Base-by-base conservation (phyloP, 2,329 filamentous ascomycete species). In the Aspergillus piperis region DNA sequence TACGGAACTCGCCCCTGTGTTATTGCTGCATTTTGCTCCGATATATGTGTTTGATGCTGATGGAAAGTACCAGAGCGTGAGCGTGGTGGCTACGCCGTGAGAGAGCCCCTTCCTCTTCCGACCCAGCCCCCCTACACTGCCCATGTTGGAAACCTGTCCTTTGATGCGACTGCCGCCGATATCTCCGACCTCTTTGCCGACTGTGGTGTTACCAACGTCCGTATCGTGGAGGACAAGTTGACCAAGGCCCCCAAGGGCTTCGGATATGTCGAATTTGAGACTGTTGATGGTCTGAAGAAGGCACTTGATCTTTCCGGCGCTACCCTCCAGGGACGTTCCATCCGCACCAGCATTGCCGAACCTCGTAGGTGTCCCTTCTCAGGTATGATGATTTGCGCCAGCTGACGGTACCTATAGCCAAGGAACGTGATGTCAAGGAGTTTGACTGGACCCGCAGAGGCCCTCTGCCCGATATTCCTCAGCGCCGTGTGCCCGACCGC, bases 221-320 rank as follows among this genome's bases (percentile, higher is more conserved):
- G 95, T 71, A 92, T 99, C 71, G 96, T 99, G 65, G 94, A 97
- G 81, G 96, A 99, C 79, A 95, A 94, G 74, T 84, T 96, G 76
- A 90, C 95, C 74, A 88, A 90, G 78, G 92, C 93, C 73, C 95
- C 95, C 66, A 99, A 99, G 83, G 95, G 95, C 52, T 99, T 99
- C 72, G 95, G 94, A 63, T 99, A 99, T 76, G 94, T 96, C 66
- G 95, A 99, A 78, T 99, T 99, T 72, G 87, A 84, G 67, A 89
- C 87, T 54, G 81, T 95, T 48, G 94, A 98, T 53, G 94, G 94
- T 61, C 82, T 99, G 72, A 96, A 96, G 83, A 90, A 92, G 79
- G 95, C 95, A 59, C 85, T 99, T 65, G 86, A 88, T 61, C 85
- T 95, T 64, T 93, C 93, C 71, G 91, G 92, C 70, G 83, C 87